Conservation (phyloP, 352 stramenopile genomes). For the Pythium apleroticum region DNA sequence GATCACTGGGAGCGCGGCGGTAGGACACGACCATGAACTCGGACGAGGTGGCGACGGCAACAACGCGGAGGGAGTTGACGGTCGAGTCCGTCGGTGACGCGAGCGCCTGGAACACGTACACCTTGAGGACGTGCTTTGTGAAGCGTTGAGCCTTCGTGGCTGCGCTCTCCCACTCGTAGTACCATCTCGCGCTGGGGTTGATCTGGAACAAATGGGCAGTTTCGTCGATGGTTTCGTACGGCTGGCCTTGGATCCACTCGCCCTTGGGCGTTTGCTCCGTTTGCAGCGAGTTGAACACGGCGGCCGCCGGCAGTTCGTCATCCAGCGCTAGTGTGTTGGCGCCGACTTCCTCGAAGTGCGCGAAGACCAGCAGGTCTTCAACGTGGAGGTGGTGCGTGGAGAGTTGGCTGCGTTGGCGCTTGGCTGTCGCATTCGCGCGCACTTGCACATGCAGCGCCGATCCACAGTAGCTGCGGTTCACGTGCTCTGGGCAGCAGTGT, state of each 20-base stretch:
- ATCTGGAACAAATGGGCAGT: slow-evolving; percentile 50
- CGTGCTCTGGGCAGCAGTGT: slow-evolving; percentile 64
- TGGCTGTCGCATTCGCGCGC: slow-evolving; percentile 1
- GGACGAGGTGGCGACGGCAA: slow-evolving; percentile 41
- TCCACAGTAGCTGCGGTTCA: slow-evolving; percentile 73
- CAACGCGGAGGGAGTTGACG: slow-evolving; percentile 33
- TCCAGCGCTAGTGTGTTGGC: slow-evolving; percentile 18
- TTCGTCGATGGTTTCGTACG: slow-evolving; percentile 18
- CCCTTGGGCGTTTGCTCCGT: slow-evolving; percentile 63
- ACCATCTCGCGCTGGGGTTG: slow-evolving; percentile 57
- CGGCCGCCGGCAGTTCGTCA: slow-evolving; percentile 25
- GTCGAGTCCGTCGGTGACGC: slow-evolving; percentile 12
- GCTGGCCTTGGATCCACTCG: slow-evolving; percentile 56
- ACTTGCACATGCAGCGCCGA: slow-evolving; percentile 49
- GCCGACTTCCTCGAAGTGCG: slow-evolving; percentile 54
- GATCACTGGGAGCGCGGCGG: slow-evolving; percentile 47
- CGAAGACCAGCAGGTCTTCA: slow-evolving; percentile 37
- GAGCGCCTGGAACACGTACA: slow-evolving; percentile 49
- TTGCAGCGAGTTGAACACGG: slow-evolving; percentile 44
- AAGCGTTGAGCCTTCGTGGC: slow-evolving; percentile 63
- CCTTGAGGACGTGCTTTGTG: slow-evolving; percentile 56
- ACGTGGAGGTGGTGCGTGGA: background rate
- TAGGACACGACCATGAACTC: slow-evolving; percentile 74
- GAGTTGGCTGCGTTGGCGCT: background rate
- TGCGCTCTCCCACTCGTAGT: slow-evolving; percentile 72